A percentile compares a stretch with the other conserved stretches of the same genome.
Evolutionary conservation across 2,329 filamentous ascomycete species (phyloP).

Genomic region (Aspergillus fijiensis): DNA sequence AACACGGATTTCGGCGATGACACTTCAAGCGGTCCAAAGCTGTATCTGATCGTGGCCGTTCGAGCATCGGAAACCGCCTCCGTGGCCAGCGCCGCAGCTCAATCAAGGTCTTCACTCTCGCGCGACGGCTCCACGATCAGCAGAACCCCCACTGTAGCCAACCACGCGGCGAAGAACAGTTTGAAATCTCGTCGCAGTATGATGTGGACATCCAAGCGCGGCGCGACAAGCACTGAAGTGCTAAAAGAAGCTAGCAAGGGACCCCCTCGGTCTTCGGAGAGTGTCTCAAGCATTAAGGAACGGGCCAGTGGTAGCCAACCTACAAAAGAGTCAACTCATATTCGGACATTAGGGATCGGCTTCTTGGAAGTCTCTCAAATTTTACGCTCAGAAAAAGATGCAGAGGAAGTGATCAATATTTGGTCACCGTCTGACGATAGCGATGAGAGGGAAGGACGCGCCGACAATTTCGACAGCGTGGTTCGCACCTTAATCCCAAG

Average conservation of each 20-base stretch:
- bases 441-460: conserved; percentile 58
- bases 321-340: conserved; percentile 47
- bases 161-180: conserved; percentile 37
- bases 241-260: conserved; percentile 28
- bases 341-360: conserved; percentile 73
- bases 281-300: conserved; percentile 30
- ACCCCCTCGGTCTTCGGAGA: conserved; percentile 34
- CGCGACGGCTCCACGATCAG: conserved; percentile 32
- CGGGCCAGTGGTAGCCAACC: conserved; percentile 21
- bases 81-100: conserved; percentile 21
- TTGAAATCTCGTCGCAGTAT: conserved; percentile 45
- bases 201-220: conserved; percentile 44
- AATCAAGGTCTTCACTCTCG: conserved; percentile 34
- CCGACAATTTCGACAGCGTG: conserved; percentile 70
- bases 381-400: conserved; percentile 68
- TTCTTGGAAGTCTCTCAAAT: conserved; percentile 73
- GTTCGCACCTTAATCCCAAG: conserved; percentile 73
- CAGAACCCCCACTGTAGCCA: conserved; percentile 28
- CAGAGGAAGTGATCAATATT: conserved; percentile 73
- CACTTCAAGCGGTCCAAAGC: conserved; percentile 62
- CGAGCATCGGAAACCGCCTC: conserved; percentile 57
- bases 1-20: conserved; percentile 69
- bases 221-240: conserved; percentile 31
- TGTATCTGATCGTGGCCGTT: conserved; percentile 83
- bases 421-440: conserved; percentile 65